Conservation (phyloP, 768 basidiomycete genomes). For the Kwoniella dejecticola region DNA sequence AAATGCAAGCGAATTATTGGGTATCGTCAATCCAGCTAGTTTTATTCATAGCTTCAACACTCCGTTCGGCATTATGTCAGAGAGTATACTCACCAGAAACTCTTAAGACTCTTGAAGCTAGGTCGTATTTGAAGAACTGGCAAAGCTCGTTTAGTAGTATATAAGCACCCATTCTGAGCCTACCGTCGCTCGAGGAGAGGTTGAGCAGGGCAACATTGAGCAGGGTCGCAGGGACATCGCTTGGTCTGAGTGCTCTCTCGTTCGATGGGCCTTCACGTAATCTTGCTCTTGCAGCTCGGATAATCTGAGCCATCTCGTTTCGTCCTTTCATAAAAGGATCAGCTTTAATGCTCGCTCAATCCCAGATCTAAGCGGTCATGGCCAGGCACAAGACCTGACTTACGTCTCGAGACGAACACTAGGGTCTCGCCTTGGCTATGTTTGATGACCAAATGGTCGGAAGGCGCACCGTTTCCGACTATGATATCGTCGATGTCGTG, state of each 20-base stretch:
- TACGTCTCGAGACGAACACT: constrained; percentile 40
- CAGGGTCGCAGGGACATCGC: constrained; percentile 77
- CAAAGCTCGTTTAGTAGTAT: constrained; percentile 63
- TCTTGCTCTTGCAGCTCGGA: constrained; percentile 38
- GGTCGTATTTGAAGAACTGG: constrained; percentile 45
- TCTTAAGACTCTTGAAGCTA: constrained; percentile 13
- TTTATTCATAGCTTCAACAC: not conserved
- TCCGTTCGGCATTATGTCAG: not conserved
- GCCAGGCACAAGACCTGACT: constrained; percentile 8
- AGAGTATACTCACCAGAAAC: constrained; percentile 26
- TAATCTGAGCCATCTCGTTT: constrained; percentile 58
- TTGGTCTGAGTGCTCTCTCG: constrained; percentile 74
- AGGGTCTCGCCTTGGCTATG: constrained; percentile 34
- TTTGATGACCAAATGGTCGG: constrained; percentile 41
- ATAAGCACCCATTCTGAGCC: constrained; percentile 75
- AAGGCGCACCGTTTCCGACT: constrained; percentile 65
- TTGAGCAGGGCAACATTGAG: constrained; percentile 84
- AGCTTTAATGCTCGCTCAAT: not conserved
- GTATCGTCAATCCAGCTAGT: constrained; percentile 42
- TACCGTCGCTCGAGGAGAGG: constrained; percentile 71
- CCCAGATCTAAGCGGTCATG: not conserved
- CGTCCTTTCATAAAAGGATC: constrained; percentile 63
- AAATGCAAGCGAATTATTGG: constrained; percentile 37
- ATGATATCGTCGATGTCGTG: constrained; percentile 84
- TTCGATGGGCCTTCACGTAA: constrained; percentile 25